phyloP scores from a whole-genome alignment of 2,329 filamentous ascomycete genomes.

The Trichoderma polysporum region DNA sequence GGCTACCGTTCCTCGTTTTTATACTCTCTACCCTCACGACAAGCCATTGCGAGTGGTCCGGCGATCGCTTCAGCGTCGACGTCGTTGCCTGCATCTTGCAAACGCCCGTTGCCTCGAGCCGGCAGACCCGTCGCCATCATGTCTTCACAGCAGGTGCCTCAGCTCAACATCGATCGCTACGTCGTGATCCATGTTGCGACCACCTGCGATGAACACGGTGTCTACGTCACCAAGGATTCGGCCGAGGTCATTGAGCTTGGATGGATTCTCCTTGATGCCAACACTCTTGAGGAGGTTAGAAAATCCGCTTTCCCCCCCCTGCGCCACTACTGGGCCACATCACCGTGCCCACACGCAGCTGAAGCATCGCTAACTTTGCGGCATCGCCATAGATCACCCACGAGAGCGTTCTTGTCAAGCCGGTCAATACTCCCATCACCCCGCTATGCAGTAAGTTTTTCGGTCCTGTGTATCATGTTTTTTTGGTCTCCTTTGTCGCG shows the following conservation, averaged over 20 bases:
- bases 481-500: background rate
- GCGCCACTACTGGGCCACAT: constrained; percentile 17
- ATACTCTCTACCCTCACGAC: constrained; percentile 25
- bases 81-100: constrained; percentile 19
- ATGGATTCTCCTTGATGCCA: constrained; percentile 93
- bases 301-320: constrained; percentile 23
- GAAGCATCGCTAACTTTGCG: constrained; percentile 20
- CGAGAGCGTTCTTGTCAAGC: constrained; percentile 95
- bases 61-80: constrained; percentile 22
- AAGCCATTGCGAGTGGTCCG: constrained; percentile 21
- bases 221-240: constrained; percentile 99
- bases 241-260: constrained; percentile 99
- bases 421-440: constrained; percentile 97
- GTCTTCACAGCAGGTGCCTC: constrained; percentile 46
- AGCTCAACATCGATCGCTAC: constrained; percentile 86
- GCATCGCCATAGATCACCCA: constrained; percentile 70
- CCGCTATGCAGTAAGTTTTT: constrained; percentile 90
- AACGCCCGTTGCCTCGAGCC: constrained; percentile 26
- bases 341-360: constrained; percentile 13
- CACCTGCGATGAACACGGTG: constrained; percentile 97
- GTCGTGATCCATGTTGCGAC: constrained; percentile 98
- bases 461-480: background rate
- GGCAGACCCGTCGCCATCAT: constrained; percentile 33
- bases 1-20: constrained; percentile 35
- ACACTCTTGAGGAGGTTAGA: constrained; percentile 86